Conservation (phyloP, 108 stramenopile genomes). For the Licmophora abbreviata region DNA sequence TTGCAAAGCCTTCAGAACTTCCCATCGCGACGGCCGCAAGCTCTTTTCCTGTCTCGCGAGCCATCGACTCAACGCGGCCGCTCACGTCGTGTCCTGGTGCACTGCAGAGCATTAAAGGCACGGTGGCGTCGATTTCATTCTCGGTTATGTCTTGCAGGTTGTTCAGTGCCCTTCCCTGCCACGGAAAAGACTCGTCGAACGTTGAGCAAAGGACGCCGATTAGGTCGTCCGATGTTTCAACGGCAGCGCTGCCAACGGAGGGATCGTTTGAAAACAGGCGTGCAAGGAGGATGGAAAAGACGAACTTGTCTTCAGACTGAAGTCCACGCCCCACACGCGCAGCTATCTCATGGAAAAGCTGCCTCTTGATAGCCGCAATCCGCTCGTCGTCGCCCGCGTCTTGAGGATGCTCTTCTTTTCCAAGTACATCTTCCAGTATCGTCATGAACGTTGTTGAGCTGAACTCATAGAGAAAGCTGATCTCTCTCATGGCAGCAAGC, state of each 20-base stretch:
- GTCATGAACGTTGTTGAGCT: constrained; percentile 75
- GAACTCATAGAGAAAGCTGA: constrained; percentile 82
- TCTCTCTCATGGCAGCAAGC: constrained; percentile 54
- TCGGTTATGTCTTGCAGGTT: constrained; percentile 68
- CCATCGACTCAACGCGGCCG: constrained; percentile 87
- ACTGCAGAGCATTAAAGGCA: constrained; percentile 86
- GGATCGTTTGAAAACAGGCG: constrained; percentile 41
- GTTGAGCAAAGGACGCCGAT: constrained; percentile 36
- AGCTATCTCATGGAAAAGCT: constrained; percentile 75
- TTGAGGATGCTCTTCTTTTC: constrained; percentile 15
- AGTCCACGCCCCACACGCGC: constrained; percentile 86
- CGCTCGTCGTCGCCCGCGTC: constrained; percentile 24
- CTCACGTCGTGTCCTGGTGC: constrained; percentile 97
- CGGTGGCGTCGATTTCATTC: constrained; percentile 50
- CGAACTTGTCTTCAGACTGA: constrained; percentile 85
- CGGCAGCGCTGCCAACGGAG: constrained; percentile 29
- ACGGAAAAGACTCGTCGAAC: constrained; percentile 68
- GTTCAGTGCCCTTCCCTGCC: constrained; percentile 90
- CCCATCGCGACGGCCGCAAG: constrained; percentile 93
- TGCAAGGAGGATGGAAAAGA: constrained; percentile 85
- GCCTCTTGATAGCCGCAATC: constrained; percentile 45
- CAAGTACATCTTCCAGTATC: constrained; percentile 67
- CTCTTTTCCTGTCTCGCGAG: constrained; percentile 60
- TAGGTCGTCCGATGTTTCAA: constrained; percentile 38
- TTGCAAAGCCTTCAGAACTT: constrained; percentile 82